These are phyloP conservation scores for Leucosporidium yakuticum DNA, from an alignment of 768 basidiomycete genomes.

Conservation along the genomic window DNA sequence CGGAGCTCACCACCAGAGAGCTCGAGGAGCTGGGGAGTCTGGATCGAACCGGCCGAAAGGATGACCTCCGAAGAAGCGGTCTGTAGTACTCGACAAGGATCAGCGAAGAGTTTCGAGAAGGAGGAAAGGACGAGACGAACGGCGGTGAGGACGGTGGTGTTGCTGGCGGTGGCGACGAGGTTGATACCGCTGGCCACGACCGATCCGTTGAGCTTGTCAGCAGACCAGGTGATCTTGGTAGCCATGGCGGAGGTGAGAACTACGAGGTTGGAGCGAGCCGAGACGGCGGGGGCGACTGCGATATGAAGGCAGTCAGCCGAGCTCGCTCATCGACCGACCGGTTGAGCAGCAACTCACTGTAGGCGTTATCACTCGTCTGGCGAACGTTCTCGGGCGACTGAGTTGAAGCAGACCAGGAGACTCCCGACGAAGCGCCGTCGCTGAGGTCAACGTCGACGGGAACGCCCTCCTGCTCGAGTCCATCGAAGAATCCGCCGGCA, in stretches of 20 bases:
- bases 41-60: conserved; percentile 32
- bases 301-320: no score
- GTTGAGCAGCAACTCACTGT: conserved; percentile 30
- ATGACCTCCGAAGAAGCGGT: conserved; percentile 38
- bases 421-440: no score
- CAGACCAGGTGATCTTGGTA: conserved; percentile 31
- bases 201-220: background rate
- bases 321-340: no score
- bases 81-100: no score
- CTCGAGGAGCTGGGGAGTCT: conserved; percentile 32
- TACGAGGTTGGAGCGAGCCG: conserved; percentile 39
- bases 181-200: conserved; percentile 16
- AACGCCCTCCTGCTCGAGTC: no score
- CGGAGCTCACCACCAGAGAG: conserved; percentile 14
- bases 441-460: no score
- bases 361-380: conserved; percentile 13
- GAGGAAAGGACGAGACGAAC: no score
- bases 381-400: no score
- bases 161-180: conserved; percentile 2
- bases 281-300: background rate
- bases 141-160: background rate
- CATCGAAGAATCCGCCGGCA: no score
- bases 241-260: conserved; percentile 47
- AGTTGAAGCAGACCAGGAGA: no score
- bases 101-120: no score